These are phyloP conservation scores for Capsicum rhomboideum DNA, from an alignment of 257 asterid genomes.

Conservation along the genomic window DNA sequence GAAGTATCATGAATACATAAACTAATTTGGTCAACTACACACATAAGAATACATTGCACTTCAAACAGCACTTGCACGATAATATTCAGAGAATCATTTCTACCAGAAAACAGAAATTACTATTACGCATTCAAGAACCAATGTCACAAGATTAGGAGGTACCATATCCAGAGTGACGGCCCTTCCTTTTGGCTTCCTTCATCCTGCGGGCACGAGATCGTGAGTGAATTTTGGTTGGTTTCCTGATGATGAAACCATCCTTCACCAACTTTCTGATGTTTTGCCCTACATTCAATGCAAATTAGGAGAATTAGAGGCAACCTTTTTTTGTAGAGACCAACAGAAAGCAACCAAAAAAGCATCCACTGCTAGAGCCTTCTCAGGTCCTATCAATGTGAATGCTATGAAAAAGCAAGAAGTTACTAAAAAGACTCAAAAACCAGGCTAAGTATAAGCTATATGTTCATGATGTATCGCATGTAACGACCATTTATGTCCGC, in stretches of 20 bases:
- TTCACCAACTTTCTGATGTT: slow-evolving; percentile 78
- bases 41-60: not conserved
- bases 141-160: not conserved
- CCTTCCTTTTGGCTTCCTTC: slow-evolving; percentile 96
- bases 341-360: not conserved
- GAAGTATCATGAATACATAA: not conserved
- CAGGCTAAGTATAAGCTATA: not conserved
- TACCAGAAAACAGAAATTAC: not conserved
- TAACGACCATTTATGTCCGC: not conserved
- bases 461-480: not conserved
- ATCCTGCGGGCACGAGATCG: slow-evolving; percentile 88
- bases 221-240: slow-evolving; percentile 94
- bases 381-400: not conserved
- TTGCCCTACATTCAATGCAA: slow-evolving; percentile 40
- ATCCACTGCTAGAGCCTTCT: not conserved
- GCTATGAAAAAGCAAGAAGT: not conserved
- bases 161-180: slow-evolving; percentile 99
- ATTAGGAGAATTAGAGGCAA: not conserved
- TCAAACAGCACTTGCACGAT: not conserved
- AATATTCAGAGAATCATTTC: not conserved
- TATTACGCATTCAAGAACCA: not conserved
- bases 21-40: not conserved
- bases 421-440: not conserved
- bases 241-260: slow-evolving; percentile 92
- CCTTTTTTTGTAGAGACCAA: not conserved